Percentiles rank a stretch among this genome's conserved stretches.
Conservation (phyloP, 106 monocot genomes). For the Apostasia ramifera region DNA sequence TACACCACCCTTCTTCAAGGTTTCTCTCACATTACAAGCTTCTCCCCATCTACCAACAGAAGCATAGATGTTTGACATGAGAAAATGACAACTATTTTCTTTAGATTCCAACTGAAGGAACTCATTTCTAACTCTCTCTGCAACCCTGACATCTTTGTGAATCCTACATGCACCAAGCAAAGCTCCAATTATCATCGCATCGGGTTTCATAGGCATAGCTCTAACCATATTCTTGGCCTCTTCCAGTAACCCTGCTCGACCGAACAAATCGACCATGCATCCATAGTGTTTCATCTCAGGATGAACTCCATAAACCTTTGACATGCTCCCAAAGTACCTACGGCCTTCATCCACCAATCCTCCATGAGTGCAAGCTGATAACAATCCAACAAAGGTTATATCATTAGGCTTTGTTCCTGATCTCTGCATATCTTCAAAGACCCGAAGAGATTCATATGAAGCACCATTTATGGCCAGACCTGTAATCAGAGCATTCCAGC, state of each 20-base stretch:
- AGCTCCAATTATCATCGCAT: constrained; percentile 52
- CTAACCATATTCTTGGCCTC: constrained; percentile 43
- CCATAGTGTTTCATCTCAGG: constrained; percentile 73
- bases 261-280: constrained; percentile 69
- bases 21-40: constrained; percentile 28
- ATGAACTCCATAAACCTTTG: constrained; percentile 26
- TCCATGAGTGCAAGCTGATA: constrained; percentile 66
- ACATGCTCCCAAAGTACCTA: constrained; percentile 48
- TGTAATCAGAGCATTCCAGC: constrained; percentile 76
- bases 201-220: constrained; percentile 61
- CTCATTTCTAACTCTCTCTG: constrained; percentile 34
- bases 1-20: constrained; percentile 31
- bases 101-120: constrained; percentile 25
- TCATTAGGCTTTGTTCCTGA: constrained; percentile 38
- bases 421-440: constrained; percentile 45
- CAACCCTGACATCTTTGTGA: constrained; percentile 35
- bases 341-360: constrained; percentile 61
- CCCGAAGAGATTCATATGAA: constrained; percentile 29
- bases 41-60: constrained; percentile 58
- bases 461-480: constrained; percentile 56
- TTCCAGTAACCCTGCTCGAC: constrained; percentile 49
- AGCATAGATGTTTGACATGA: constrained; percentile 71
- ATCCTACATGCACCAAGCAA: constrained; percentile 68
- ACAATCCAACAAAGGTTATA: constrained; percentile 53
- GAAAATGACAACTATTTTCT: constrained; percentile 50